These are phyloP conservation scores for Colletotrichum incanum DNA, from an alignment of 2,329 filamentous ascomycete species.

Conservation along the genomic window DNA sequence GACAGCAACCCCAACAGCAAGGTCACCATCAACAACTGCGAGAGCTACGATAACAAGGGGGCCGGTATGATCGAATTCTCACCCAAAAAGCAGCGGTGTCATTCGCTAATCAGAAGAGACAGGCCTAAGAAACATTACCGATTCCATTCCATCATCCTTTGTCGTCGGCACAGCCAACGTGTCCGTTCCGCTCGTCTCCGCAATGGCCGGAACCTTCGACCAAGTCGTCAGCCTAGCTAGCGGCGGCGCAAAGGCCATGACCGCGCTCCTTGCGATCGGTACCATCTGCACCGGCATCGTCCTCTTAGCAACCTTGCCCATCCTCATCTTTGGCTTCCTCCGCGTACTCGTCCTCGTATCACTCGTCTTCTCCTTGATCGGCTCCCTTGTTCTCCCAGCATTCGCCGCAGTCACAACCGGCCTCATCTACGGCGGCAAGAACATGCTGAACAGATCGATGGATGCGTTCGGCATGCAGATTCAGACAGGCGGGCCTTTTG, in stretches of 20 bases:
- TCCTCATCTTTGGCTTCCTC: constrained; percentile 39
- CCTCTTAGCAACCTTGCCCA: constrained; percentile 42
- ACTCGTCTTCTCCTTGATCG: constrained; percentile 38
- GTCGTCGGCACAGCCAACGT: constrained; percentile 45
- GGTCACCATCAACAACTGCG: constrained; percentile 36
- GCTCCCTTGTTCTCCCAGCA: constrained; percentile 21
- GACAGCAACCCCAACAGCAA: constrained; percentile 33
- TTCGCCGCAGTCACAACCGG: constrained; percentile 43
- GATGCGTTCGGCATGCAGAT: constrained; percentile 42
- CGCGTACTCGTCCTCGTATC: constrained; percentile 40
- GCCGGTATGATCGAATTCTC: constrained; percentile 13
- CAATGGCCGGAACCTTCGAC: constrained; percentile 40
- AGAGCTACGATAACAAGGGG: constrained; percentile 34
- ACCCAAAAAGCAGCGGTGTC: too few species aligned
- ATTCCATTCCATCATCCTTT: constrained; percentile 46
- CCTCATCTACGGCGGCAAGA: constrained; percentile 38
- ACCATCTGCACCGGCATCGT: constrained; percentile 37
- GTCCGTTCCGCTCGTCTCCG: constrained; percentile 45
- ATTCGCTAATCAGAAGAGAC: not conserved
- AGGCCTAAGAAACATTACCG: constrained; percentile 46
- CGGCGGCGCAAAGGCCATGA: constrained; percentile 42
- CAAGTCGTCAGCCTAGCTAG: constrained; percentile 41
- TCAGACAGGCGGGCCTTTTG: constrained; percentile 36
- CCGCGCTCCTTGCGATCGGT: constrained; percentile 45
- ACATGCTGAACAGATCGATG: constrained; percentile 27